A percentile compares a stretch with the other conserved stretches of the same genome.
These are phyloP conservation scores for Trametopsis cervina DNA, from an alignment of 768 basidiomycete genomes.

Conservation along the genomic window DNA sequence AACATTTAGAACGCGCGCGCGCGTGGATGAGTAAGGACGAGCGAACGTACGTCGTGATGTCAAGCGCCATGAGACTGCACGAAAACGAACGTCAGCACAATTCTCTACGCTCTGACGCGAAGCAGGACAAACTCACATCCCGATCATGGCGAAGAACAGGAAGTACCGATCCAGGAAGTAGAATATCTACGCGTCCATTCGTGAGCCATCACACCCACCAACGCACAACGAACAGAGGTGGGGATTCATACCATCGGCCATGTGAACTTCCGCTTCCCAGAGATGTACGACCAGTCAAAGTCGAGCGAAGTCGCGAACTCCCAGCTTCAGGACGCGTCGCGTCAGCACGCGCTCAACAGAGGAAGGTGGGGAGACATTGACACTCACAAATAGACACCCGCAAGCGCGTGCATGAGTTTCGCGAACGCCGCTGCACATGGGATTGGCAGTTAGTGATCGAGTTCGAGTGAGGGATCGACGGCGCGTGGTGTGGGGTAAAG, in stretches of 20 bases:
- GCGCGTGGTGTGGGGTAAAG: conserved; percentile 18
- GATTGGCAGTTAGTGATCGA: neutral
- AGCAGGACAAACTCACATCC: conserved; percentile 44
- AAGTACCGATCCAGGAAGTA: conserved; percentile 68
- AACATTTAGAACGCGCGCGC: neutral
- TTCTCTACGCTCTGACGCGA: conserved; percentile 4
- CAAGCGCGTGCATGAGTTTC: conserved; percentile 34
- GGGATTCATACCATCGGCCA: conserved; percentile 73
- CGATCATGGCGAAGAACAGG: conserved; percentile 56
- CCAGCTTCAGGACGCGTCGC: conserved; percentile 44
- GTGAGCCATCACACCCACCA: neutral
- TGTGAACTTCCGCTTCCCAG: conserved; percentile 47
- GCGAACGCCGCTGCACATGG: conserved; percentile 29
- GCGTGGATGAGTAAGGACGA: neutral
- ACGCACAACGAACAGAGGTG: neutral
- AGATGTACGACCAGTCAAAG: conserved; percentile 60
- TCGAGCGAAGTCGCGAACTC: conserved; percentile 55
- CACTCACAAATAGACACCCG: conserved; percentile 38
- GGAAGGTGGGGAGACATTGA: too few species aligned
- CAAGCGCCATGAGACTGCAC: conserved; percentile 13
- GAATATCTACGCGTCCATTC: conserved; percentile 37
- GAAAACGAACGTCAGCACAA: neutral
- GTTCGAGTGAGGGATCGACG: too few species aligned
- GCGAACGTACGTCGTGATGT: conserved; percentile 12
- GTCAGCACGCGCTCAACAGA: too few species aligned